These are phyloP conservation scores for Avena atlantica DNA, from an alignment of 176 grass and related monocot species.

Conservation along the genomic window DNA sequence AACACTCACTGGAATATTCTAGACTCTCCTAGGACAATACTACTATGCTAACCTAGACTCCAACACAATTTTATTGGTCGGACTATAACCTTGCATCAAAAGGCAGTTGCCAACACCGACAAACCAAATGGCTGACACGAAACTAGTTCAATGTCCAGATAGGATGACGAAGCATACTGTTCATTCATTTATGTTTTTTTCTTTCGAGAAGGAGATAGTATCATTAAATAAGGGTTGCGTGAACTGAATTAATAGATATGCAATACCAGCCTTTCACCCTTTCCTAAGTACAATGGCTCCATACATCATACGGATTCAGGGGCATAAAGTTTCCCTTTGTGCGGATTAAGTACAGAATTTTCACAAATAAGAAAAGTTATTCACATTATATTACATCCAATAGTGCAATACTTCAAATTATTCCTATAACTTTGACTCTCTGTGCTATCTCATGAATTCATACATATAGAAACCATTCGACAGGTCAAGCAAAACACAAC, in stretches of 20 bases:
- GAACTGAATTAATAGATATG: not conserved
- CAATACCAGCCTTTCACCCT: not conserved
- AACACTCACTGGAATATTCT: too few relatives aligned
- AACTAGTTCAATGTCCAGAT: not conserved
- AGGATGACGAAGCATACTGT: not conserved
- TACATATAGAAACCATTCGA: conserved; percentile 1
- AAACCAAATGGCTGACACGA: not conserved
- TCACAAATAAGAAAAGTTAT: not conserved
- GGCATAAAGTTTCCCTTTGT: not conserved
- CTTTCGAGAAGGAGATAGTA: not conserved
- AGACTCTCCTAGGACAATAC: too few relatives aligned
- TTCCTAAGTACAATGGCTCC: not conserved
- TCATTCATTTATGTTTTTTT: not conserved
- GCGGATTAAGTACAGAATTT: not conserved
- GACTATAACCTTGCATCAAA: not conserved
- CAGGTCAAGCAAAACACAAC: not conserved
- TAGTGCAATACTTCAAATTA: not conserved
- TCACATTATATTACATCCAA: not conserved
- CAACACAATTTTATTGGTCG: not conserved
- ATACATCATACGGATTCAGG: not conserved
- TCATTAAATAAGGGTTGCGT: not conserved
- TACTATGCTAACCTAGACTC: too few relatives aligned
- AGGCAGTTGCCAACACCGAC: not conserved
- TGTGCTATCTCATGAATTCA: not conserved
- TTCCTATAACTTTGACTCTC: not conserved